phyloP scores from a whole-genome alignment of 148 eudicot species.

The Vaccinium macrocarpon region DNA sequence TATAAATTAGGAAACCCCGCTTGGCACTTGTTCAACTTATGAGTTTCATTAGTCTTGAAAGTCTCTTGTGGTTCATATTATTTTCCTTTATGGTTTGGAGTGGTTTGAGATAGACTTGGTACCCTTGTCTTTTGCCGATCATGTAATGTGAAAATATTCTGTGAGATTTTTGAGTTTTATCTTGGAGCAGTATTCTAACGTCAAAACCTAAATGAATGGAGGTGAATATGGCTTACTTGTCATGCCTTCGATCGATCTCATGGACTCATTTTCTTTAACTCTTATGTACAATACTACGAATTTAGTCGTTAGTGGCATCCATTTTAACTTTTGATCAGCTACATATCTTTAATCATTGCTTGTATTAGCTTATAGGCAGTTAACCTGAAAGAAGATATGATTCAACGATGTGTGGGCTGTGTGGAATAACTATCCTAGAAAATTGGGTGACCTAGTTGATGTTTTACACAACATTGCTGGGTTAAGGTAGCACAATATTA shows the following conservation, averaged over 20 bases:
- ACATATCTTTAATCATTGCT: neutral
- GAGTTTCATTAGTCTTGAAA: neutral
- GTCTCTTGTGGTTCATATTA: neutral
- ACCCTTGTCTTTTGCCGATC: neutral
- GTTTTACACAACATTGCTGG: neutral
- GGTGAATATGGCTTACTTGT: neutral
- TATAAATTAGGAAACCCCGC: neutral
- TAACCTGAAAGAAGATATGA: neutral
- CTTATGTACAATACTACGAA: neutral
- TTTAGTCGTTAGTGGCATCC: neutral
- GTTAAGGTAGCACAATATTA: neutral
- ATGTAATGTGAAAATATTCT: neutral
- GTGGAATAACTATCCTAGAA: neutral
- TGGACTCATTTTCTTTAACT: neutral
- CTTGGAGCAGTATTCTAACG: neutral
- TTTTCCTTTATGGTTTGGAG: neutral
- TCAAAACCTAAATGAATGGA: neutral
- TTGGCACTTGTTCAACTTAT: neutral
- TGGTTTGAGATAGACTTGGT: neutral
- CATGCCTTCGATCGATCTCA: neutral
- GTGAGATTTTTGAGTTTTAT: neutral
- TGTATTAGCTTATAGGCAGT: neutral
- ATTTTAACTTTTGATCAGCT: neutral
- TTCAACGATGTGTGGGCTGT: neutral
- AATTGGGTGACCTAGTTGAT: constrained; percentile 1